phyloP scores from a whole-genome alignment of 192 early-diverging fungal genomes.

The Coemansia sp. region DNA sequence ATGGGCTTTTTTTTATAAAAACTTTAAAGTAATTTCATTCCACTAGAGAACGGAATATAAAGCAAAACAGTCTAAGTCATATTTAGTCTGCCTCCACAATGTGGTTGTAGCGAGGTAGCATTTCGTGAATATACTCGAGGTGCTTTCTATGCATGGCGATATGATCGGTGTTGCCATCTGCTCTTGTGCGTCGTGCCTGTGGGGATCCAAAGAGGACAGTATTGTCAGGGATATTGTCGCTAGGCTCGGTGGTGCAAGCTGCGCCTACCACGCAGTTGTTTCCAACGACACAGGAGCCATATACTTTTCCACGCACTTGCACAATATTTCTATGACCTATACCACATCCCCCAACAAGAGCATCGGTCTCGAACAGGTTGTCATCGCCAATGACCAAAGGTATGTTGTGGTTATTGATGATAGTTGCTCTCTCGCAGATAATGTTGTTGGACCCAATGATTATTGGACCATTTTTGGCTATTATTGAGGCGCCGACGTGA shows the following conservation, averaged over 20 bases:
- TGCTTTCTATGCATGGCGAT: conserved; percentile 35
- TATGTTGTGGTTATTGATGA: conserved; percentile 35
- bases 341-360: conserved; percentile 39
- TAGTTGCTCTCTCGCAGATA: conserved; percentile 42
- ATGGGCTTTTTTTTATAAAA: too few species aligned
- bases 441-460: conserved; percentile 54
- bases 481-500: conserved; percentile 48
- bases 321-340: conserved; percentile 48
- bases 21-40: not conserved
- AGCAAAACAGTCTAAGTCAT: not conserved
- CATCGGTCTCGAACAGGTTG: conserved; percentile 47
- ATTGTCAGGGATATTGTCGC: conserved; percentile 42
- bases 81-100: conserved; percentile 49
- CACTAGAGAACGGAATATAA: not conserved
- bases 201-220: conserved; percentile 49
- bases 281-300: conserved; percentile 41
- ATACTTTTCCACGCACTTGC: conserved; percentile 32
- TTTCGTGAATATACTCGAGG: conserved; percentile 52
- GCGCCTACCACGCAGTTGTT: conserved; percentile 52
- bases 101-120: conserved; percentile 55
- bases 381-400: conserved; percentile 49
- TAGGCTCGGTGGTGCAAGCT: conserved; percentile 27
- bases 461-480: conserved; percentile 48
- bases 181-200: conserved; percentile 30
- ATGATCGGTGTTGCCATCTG: conserved; percentile 28